Conservation (phyloP, 495 filamentous ascomycete species). For the Aspergillus diversus region DNA sequence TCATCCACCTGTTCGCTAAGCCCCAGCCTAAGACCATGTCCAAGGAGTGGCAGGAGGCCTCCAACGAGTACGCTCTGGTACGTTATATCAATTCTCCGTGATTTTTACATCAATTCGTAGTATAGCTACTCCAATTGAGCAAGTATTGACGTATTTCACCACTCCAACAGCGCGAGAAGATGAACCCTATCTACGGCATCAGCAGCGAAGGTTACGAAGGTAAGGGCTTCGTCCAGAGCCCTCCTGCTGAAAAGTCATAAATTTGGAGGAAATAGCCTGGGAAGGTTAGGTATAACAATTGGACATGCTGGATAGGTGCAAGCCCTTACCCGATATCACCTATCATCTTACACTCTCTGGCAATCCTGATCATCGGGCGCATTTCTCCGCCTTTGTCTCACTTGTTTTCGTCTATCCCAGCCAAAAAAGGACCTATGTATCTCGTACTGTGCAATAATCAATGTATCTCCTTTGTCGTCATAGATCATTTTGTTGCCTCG, state of each 20-base stretch:
- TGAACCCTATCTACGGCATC: constrained; percentile 89
- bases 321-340: constrained; percentile 11
- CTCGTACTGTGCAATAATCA: constrained; percentile 57
- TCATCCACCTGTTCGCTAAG: constrained; percentile 66
- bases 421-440: constrained; percentile 50
- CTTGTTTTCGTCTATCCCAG: constrained; percentile 43
- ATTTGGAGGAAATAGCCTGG: constrained; percentile 27
- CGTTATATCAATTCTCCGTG: constrained; percentile 21
- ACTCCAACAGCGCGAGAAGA: constrained; percentile 69
- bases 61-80: constrained; percentile 91
- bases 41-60: constrained; percentile 91
- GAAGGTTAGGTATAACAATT: constrained; percentile 32
- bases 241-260: constrained; percentile 49
- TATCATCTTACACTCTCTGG: constrained; percentile 20
- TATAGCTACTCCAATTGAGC: constrained; percentile 3
- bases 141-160: constrained; percentile 18
- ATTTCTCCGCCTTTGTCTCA: constrained; percentile 36
- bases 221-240: constrained; percentile 80
- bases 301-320: constrained; percentile 21
- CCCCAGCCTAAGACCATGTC: constrained; percentile 82
- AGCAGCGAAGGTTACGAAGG: constrained; percentile 79
- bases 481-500: constrained; percentile 36
- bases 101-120: neutral
- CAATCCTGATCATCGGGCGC: constrained; percentile 21
- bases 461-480: constrained; percentile 55